Evolutionary conservation across 108 stramenopile genomes (phyloP).

Genomic region (Mediolabrus comicus): DNA sequence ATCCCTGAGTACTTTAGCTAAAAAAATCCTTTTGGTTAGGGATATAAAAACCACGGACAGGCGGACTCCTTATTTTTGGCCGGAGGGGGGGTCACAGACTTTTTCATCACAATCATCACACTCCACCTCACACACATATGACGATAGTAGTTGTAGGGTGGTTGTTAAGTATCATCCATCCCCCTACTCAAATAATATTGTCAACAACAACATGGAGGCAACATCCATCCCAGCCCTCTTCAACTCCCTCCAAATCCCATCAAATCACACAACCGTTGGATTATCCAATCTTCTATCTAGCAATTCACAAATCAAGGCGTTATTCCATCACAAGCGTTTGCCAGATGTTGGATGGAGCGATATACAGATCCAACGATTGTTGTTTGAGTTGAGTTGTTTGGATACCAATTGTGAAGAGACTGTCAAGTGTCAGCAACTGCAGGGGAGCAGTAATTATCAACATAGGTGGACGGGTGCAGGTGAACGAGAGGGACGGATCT

Average conservation of each 20-base stretch:
- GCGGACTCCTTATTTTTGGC: too few species aligned
- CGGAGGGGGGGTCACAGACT: too few species aligned
- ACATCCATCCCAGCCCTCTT: conserved; percentile 54
- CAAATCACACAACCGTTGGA: conserved; percentile 78
- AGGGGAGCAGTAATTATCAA: conserved; percentile 5
- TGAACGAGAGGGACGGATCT: conserved; percentile 98
- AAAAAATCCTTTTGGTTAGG: too few species aligned
- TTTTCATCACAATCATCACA: too few species aligned
- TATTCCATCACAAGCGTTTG: conserved; percentile 73
- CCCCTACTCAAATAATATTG: not conserved
- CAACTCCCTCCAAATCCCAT: conserved; percentile 60
- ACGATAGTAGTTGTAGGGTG: too few species aligned
- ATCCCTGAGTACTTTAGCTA: too few species aligned
- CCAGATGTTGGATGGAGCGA: conserved; percentile 84
- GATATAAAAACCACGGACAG: too few species aligned
- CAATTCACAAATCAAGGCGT: conserved; percentile 64
- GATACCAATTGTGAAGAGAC: conserved; percentile 85
- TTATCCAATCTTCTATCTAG: conserved; percentile 66
- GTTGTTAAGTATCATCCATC: too few species aligned
- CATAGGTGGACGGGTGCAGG: conserved; percentile 94
- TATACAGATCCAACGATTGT: conserved; percentile 75
- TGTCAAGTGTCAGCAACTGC: conserved; percentile 19
- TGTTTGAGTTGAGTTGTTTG: conserved; percentile 72
- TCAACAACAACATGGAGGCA: conserved; percentile 40
- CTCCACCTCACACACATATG: too few species aligned